Evolutionary conservation across 2,329 filamentous ascomycete genomes (phyloP).

Genomic region (Thermothelomyces thermophilus): DNA sequence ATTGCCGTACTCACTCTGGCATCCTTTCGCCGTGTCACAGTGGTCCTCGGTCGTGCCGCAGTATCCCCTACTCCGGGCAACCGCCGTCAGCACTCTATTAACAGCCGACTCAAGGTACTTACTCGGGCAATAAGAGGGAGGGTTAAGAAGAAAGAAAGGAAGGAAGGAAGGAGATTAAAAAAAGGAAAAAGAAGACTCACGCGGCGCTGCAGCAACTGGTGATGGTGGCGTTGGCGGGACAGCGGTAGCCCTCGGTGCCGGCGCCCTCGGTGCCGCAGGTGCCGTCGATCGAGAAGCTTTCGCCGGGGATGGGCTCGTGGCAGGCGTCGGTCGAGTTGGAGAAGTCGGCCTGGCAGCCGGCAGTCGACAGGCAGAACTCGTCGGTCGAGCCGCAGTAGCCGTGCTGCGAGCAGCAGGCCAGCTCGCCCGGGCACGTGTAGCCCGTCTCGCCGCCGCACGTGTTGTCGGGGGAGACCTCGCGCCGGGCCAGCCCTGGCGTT

Average conservation of each 20-base stretch:
- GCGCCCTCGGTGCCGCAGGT: slow-evolving; percentile 27
- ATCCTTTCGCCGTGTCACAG: too few species aligned
- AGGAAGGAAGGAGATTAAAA: background rate
- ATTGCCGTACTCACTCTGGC: too few species aligned
- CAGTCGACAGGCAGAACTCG: slow-evolving; percentile 27
- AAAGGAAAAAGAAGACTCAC: slow-evolving; percentile 21
- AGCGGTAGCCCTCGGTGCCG: slow-evolving; percentile 28
- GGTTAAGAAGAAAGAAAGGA: background rate
- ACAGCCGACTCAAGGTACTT: too few species aligned
- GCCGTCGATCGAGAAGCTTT: slow-evolving; percentile 28
- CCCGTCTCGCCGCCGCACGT: slow-evolving; percentile 28
- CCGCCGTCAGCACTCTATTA: too few species aligned
- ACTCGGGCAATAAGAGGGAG: background rate
- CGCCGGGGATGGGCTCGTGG: slow-evolving; percentile 24
- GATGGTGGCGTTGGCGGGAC: slow-evolving; percentile 19
- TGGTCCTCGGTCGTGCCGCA: too few species aligned
- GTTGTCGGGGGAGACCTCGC: slow-evolving; percentile 28
- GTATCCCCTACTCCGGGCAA: too few species aligned
- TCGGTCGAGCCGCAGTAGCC: slow-evolving; percentile 29
- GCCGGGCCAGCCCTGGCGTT: background rate
- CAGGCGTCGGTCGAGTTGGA: slow-evolving; percentile 28
- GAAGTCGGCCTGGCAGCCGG: slow-evolving; percentile 27
- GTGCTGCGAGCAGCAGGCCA: slow-evolving; percentile 28
- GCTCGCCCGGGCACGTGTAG: slow-evolving; percentile 28
- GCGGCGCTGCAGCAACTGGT: slow-evolving; percentile 27